A percentile compares a stretch with the other conserved stretches of the same genome.
Evolutionary conservation across 139 green algal species (phyloP).

Genomic region (Coelastrella sp.): DNA sequence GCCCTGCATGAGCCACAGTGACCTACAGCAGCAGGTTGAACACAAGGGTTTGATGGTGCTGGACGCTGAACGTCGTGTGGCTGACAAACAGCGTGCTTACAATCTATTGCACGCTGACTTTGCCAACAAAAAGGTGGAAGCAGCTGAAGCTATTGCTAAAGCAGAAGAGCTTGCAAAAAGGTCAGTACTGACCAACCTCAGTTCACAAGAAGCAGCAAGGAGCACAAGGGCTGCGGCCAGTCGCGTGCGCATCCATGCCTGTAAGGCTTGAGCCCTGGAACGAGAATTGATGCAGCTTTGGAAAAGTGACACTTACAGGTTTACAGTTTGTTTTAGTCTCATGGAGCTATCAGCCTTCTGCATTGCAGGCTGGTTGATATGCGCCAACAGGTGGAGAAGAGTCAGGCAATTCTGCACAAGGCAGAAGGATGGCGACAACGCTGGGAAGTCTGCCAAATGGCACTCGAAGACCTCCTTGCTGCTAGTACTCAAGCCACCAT

Average conservation of each 20-base stretch:
- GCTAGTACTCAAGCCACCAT: not conserved
- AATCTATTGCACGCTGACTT: slow-evolving; percentile 56
- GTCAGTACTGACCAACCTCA: not conserved
- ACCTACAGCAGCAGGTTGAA: slow-evolving; percentile 1
- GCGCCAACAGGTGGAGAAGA: slow-evolving; percentile 16
- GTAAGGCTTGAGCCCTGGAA: too few relatives aligned
- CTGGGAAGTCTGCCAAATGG: slow-evolving; percentile 33
- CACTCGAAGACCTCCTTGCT: slow-evolving; percentile 36
- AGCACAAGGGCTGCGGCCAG: too few relatives aligned
- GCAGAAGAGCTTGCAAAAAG: not conserved
- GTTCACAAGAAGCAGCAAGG: too few relatives aligned
- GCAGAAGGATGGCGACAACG: not conserved
- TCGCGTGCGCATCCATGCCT: too few relatives aligned
- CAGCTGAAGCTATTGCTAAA: not conserved
- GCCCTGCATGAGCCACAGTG: slow-evolving; percentile 16
- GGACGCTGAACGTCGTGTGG: slow-evolving; percentile 47
- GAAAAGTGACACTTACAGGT: too few relatives aligned
- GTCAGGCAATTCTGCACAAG: not conserved
- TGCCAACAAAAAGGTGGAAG: slow-evolving; percentile 22
- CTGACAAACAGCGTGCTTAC: slow-evolving; percentile 53
- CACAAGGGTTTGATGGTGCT: not conserved
- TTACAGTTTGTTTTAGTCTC: too few relatives aligned
- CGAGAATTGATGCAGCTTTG: too few relatives aligned
- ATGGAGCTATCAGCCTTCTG: too few relatives aligned
- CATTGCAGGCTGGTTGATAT: slow-evolving; percentile 29